Percentiles rank a stretch among this genome's conserved stretches.
Evolutionary conservation across 2,329 filamentous ascomycete species (phyloP).

Genomic region (Alternaria longipes): DNA sequence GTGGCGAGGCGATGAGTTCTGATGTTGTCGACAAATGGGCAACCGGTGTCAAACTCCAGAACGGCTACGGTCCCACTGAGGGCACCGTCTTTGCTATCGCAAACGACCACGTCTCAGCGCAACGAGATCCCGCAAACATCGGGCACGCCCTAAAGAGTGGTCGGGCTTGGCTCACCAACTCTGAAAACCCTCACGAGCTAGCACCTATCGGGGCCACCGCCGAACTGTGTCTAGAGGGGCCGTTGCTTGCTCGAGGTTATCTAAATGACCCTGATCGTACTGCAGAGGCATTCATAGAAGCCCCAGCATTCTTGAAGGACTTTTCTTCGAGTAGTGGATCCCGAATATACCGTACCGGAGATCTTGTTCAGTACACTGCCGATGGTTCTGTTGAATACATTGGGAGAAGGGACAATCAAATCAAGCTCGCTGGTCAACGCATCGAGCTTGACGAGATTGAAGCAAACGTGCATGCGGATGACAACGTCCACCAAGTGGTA

Average conservation of each 20-base stretch:
- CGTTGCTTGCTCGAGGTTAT: constrained; percentile 44
- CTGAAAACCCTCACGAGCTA: constrained; percentile 38
- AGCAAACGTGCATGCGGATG: constrained; percentile 38
- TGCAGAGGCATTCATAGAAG: constrained; percentile 37
- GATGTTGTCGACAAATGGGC: constrained; percentile 41
- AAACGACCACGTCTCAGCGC: constrained; percentile 34
- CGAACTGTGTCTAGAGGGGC: constrained; percentile 46
- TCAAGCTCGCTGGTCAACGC: constrained; percentile 48
- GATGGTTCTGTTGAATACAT: constrained; percentile 43
- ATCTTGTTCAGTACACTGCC: constrained; percentile 41
- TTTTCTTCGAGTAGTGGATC: constrained; percentile 16
- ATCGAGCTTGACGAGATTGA: constrained; percentile 50
- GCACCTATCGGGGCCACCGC: constrained; percentile 42
- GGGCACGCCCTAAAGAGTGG: constrained; percentile 35
- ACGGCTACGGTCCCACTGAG: constrained; percentile 45
- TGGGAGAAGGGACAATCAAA: constrained; percentile 46
- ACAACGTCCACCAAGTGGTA: constrained; percentile 50
- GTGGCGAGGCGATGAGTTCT: constrained; percentile 39
- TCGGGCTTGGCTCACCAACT: constrained; percentile 41
- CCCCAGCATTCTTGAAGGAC: constrained; percentile 33
- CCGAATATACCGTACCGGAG: constrained; percentile 47
- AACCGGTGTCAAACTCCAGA: constrained; percentile 35
- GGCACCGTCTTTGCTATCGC: constrained; percentile 37
- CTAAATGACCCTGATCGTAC: constrained; percentile 39
- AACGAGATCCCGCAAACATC: constrained; percentile 36